Conservation (phyloP, 2,329 filamentous ascomycete species). For the Colletotrichum viniferum region DNA sequence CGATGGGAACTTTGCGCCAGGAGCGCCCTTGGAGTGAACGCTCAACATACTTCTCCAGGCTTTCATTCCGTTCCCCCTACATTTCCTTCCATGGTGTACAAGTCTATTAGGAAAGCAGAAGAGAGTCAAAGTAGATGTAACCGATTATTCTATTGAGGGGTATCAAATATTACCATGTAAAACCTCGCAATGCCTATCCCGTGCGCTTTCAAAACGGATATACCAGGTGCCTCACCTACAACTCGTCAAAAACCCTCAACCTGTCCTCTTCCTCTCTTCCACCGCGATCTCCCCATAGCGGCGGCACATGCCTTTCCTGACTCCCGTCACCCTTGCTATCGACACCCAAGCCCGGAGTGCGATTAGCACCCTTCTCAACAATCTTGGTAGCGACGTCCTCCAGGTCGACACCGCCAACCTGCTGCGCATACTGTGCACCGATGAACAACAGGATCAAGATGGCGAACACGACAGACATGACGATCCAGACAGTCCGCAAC, state of each 20-base stretch:
- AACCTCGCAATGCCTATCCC: neutral
- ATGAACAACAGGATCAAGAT: constrained; percentile 50
- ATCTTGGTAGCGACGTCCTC: neutral
- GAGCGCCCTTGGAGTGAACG: neutral
- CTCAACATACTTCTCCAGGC: neutral
- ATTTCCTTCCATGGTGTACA: neutral
- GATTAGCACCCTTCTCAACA: neutral
- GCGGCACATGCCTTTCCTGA: constrained; percentile 22
- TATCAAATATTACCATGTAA: constrained; percentile 11
- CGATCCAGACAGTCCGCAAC: constrained; percentile 67
- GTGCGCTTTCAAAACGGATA: neutral
- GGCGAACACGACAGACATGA: constrained; percentile 54
- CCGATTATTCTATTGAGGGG: neutral
- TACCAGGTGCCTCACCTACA: constrained; percentile 32
- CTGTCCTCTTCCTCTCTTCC: constrained; percentile 35
- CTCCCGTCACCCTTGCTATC: neutral
- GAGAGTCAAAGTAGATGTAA: neutral
- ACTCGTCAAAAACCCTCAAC: constrained; percentile 50
- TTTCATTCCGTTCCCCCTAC: neutral
- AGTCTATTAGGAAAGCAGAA: neutral
- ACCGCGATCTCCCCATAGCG: constrained; percentile 27
- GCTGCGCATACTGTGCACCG: constrained; percentile 34
- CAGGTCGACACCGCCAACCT: neutral
- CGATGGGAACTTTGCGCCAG: neutral
- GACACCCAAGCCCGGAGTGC: neutral